phyloP scores from a whole-genome alignment of 495 filamentous ascomycete genomes.

The Neurospora sp. region DNA sequence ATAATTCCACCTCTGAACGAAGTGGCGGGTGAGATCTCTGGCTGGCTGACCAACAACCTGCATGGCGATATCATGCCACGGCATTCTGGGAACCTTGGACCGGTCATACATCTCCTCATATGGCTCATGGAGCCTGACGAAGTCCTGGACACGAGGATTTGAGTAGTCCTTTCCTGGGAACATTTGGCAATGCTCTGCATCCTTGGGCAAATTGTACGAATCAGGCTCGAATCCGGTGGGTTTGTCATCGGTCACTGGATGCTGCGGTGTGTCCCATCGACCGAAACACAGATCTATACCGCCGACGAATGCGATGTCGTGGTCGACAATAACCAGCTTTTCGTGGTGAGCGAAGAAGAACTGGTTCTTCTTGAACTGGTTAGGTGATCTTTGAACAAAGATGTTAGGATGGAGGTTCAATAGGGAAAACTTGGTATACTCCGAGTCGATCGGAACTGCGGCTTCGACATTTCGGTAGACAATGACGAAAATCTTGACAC shows the following conservation, averaged over 20 bases:
- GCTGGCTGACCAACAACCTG: constrained; percentile 96
- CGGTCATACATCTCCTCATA: constrained; percentile 99
- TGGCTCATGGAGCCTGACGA: constrained; percentile 85
- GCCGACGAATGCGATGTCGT: constrained; percentile 91
- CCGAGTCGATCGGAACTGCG: constrained; percentile 96
- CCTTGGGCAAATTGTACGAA: constrained; percentile 56
- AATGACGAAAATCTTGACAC: constrained; percentile 97
- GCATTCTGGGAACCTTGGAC: constrained; percentile 80
- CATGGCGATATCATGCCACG: constrained; percentile 99
- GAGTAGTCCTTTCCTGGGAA: constrained; percentile 99
- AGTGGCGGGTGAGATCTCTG: constrained; percentile 87
- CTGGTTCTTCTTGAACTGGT: constrained; percentile 97
- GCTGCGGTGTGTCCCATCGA: constrained; percentile 92
- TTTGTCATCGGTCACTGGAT: constrained; percentile 84
- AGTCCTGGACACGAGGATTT: constrained; percentile 90
- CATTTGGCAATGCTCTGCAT: constrained; percentile 88
- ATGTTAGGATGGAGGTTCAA: constrained; percentile 94
- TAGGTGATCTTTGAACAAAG: constrained; percentile 89
- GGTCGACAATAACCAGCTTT: constrained; percentile 91
- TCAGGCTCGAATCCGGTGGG: constrained; percentile 80
- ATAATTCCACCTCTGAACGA: constrained; percentile 99
- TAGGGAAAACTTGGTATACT: constrained; percentile 96
- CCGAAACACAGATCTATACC: constrained; percentile 97
- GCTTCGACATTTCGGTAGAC: constrained; percentile 98
- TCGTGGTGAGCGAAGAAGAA: constrained; percentile 99